A percentile compares a stretch with the other conserved stretches of the same genome.
phyloP scores from a whole-genome alignment of 441 rosid genomes.

The Euphorbia schlechtendalii region DNA sequence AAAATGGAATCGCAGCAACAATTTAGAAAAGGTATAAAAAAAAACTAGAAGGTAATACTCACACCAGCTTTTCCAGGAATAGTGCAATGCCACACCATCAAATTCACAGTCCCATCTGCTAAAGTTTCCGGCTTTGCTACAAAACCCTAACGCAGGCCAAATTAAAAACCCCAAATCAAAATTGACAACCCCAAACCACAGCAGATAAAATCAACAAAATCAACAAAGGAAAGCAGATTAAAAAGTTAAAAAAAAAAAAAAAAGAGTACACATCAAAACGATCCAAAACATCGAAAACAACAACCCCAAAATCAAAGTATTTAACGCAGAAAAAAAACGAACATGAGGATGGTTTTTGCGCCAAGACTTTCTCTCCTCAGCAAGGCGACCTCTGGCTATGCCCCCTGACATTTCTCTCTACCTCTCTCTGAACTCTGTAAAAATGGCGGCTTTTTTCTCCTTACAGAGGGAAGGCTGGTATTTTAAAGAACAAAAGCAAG shows the following conservation, averaged over 20 bases:
- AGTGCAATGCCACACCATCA: constrained; percentile 98
- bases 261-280: too few species aligned
- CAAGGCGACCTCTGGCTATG: constrained; percentile 88
- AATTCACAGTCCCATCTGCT: constrained; percentile 71
- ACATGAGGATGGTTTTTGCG: constrained; percentile 97
- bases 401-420: constrained; percentile 60
- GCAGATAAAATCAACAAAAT: background rate
- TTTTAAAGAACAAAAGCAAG: background rate
- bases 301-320: background rate
- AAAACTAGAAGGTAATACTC: too few species aligned
- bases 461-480: background rate
- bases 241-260: background rate
- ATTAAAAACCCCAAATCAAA: background rate
- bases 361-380: constrained; percentile 95
- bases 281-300: too few species aligned
- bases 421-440: background rate
- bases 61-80: constrained; percentile 97
- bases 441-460: background rate
- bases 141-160: constrained; percentile 55
- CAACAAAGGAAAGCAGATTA: too few species aligned
- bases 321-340: constrained; percentile 25
- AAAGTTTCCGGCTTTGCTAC: constrained; percentile 87
- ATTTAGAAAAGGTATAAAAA: background rate
- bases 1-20: background rate
- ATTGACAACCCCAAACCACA: background rate